Evolutionary conservation across 179 eudicot species (phyloP), one percentile per base, ranked within the genome.

Genomic region (Amaranthus tricolor): DNA sequence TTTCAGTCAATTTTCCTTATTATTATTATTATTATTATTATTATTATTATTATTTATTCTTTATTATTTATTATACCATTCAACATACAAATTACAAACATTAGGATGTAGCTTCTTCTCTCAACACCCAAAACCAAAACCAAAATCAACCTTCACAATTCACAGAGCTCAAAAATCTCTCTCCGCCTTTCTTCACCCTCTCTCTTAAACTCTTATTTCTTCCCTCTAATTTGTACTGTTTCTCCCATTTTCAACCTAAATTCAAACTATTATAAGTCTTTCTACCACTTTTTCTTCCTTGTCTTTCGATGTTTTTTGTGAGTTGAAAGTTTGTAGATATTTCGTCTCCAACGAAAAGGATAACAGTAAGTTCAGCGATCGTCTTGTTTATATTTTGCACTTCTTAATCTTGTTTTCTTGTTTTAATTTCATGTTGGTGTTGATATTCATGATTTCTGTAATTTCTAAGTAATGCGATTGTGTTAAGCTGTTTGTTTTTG

Each of bases 401-500:
- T 31, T 31, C 40, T 31, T 31, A 31, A 31, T 31, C 40, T 31
- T 31, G 3, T 31, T 31, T 31, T 31, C 3, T 31, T 31, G 40
- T 31, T 31, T 31, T 31, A 31, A 31, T 31, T 31, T 31, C 40
- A 31, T 31, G 40, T 31, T 31, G 3, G 40, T 31, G 40, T 31
- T 31, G 40, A 31, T 31, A 40, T 24, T 49, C 11, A 73, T 78
- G 73, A 65, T 78, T 31, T 31, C 40, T 31, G 40, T 78, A 78
- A 78, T 78, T 78, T 68, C 68, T 63, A 61, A 73, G 77, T 67
- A 78, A 78, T 74, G 69, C 54, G 43, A 74, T 60, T 73, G 21
- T 20, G 50, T 5, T 76, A n/a, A 6, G 15, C 68, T 49, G 68
- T 50, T 10, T 45, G 57, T 20, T 31, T 24, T 2, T 6, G 66